Percentiles rank a stretch among this genome's conserved stretches.
phyloP scores from a whole-genome alignment of 2,329 filamentous ascomycete genomes.

The Aplosporella prunicola region DNA sequence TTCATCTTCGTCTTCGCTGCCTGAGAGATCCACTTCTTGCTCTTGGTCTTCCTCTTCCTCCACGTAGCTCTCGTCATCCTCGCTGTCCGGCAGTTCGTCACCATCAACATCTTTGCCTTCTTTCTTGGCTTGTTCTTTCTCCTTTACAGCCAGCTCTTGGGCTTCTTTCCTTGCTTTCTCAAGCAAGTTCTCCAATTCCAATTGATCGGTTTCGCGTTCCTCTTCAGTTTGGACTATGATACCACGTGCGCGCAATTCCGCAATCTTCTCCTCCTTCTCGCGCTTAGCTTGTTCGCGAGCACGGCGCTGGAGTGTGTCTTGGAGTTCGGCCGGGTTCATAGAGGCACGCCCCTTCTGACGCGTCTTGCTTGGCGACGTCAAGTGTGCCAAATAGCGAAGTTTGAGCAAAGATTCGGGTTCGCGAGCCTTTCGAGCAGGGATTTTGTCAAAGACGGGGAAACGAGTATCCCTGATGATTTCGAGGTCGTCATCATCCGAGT shows the following conservation, averaged over 20 bases:
- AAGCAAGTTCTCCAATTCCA: slow-evolving; percentile 78
- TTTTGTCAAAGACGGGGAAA: slow-evolving; percentile 55
- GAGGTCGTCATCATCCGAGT: slow-evolving; percentile 51
- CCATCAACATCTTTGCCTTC: slow-evolving; percentile 38
- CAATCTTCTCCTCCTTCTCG: slow-evolving; percentile 68
- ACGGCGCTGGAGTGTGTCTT: slow-evolving; percentile 56
- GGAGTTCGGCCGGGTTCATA: slow-evolving; percentile 62
- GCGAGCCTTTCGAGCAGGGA: slow-evolving; percentile 53
- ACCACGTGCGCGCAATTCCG: slow-evolving; percentile 68
- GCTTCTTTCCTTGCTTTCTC: slow-evolving; percentile 76
- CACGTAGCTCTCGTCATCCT: slow-evolving; percentile 43
- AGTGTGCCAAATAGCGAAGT: slow-evolving; percentile 64
- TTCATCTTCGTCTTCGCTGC: slow-evolving; percentile 30
- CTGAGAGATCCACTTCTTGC: slow-evolving; percentile 33
- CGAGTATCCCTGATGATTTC: slow-evolving; percentile 46
- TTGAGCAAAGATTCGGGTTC: slow-evolving; percentile 56
- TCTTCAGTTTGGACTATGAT: slow-evolving; percentile 75
- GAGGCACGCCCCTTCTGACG: slow-evolving; percentile 37
- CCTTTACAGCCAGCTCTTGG: slow-evolving; percentile 65
- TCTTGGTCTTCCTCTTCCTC: slow-evolving; percentile 25
- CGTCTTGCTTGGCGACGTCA: slow-evolving; percentile 53
- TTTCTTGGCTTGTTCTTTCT: slow-evolving; percentile 64
- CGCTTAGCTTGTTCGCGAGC: slow-evolving; percentile 71
- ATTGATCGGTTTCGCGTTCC: slow-evolving; percentile 72
- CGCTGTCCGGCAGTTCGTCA: slow-evolving; percentile 42